phyloP scores from a whole-genome alignment of 2,329 filamentous ascomycete species.

The Ophiosphaerella herpotricha region DNA sequence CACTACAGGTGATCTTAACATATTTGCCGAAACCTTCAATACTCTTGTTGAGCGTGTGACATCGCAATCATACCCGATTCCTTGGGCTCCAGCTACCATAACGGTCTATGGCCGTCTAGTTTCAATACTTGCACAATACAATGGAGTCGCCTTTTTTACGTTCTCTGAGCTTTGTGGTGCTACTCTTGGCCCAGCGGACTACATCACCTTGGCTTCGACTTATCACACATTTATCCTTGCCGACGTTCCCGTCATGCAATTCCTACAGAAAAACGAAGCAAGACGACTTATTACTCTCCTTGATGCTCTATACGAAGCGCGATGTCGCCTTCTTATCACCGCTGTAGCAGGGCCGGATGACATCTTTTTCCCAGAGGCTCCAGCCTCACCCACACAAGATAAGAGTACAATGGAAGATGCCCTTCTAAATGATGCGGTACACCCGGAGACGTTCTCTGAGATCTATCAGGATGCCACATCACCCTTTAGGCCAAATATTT shows the following conservation, averaged over 20 bases:
- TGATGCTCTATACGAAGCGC: constrained; percentile 77
- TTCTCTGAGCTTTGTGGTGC: constrained; percentile 70
- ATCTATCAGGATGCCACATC: constrained; percentile 78
- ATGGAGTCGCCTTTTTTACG: constrained; percentile 66
- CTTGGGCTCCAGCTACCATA: constrained; percentile 54
- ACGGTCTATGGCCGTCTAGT: constrained; percentile 68
- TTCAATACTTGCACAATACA: constrained; percentile 60
- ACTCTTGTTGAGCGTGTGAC: constrained; percentile 26
- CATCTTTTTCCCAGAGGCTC: constrained; percentile 70
- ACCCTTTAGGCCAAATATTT: constrained; percentile 79
- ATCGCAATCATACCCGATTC: constrained; percentile 39
- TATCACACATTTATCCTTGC: constrained; percentile 80
- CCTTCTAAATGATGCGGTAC: constrained; percentile 56
- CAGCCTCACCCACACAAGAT: constrained; percentile 4
- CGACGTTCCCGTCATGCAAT: constrained; percentile 68
- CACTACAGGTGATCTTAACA: constrained; percentile 21
- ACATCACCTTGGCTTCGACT: constrained; percentile 77
- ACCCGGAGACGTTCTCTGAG: constrained; percentile 70
- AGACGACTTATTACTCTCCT: constrained; percentile 79
- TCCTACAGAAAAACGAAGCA: constrained; percentile 78
- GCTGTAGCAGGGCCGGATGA: constrained; percentile 71
- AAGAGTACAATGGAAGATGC: constrained; percentile 6
- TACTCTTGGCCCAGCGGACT: constrained; percentile 76
- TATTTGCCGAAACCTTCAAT: constrained; percentile 28
- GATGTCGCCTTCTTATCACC: constrained; percentile 73